phyloP scores from a whole-genome alignment of 1,139 yeast genomes.

The Hyphopichia pseudoburtonii region DNA sequence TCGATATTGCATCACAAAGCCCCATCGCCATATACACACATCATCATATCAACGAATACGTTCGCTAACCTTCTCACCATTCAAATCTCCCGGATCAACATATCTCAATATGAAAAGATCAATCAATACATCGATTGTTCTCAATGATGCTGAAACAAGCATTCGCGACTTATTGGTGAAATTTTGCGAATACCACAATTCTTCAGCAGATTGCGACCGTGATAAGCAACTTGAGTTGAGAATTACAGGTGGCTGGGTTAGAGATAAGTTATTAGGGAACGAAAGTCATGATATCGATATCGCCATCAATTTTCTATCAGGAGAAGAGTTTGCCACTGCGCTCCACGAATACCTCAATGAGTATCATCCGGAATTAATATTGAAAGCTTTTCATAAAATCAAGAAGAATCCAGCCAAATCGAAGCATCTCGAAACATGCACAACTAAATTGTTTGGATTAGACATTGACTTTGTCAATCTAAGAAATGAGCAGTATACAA shows the following conservation, averaged over 20 bases:
- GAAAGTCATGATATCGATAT: constrained; percentile 87
- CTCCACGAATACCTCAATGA: constrained; percentile 54
- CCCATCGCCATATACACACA: not conserved
- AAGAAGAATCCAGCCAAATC: constrained; percentile 93
- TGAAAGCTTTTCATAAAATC: constrained; percentile 70
- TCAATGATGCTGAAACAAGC: constrained; percentile 49
- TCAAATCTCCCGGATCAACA: not conserved
- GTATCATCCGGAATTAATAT: constrained; percentile 41
- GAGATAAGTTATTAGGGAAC: constrained; percentile 83
- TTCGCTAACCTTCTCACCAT: not conserved
- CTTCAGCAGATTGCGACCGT: constrained; percentile 10
- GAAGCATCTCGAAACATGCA: constrained; percentile 94
- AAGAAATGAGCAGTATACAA: constrained; percentile 82
- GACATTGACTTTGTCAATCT: constrained; percentile 93
- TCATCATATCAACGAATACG: not conserved
- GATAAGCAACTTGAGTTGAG: constrained; percentile 49
- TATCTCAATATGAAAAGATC: constrained; percentile 18
- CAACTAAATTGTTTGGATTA: constrained; percentile 76
- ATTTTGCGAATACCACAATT: constrained; percentile 39
- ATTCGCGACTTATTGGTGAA: constrained; percentile 48
- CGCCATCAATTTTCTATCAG: constrained; percentile 80
- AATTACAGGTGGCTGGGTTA: constrained; percentile 98
- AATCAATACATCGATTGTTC: constrained; percentile 23
- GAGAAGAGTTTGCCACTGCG: constrained; percentile 78
- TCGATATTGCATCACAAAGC: constrained; percentile 1